A percentile compares a stretch with the other conserved stretches of the same genome.
Conservation (phyloP, 495 filamentous ascomycete species). For the Alectoria sarmentosa region DNA sequence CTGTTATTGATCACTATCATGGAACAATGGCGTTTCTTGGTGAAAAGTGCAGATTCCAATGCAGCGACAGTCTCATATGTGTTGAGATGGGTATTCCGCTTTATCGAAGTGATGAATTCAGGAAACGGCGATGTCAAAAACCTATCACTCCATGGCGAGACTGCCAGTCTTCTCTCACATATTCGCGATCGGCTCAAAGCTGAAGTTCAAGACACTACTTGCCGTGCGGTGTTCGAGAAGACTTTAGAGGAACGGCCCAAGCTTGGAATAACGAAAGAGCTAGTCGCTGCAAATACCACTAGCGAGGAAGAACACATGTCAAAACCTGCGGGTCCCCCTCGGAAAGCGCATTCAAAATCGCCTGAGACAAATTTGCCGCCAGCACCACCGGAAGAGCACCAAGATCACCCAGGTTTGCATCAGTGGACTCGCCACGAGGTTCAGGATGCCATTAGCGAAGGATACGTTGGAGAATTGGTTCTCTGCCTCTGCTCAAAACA, state of each 20-base stretch:
- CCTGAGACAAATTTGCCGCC: background rate
- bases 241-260: slow-evolving; percentile 18
- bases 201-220: slow-evolving; percentile 10
- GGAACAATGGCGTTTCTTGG: slow-evolving; percentile 71
- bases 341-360: background rate
- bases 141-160: background rate
- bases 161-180: slow-evolving; percentile 29
- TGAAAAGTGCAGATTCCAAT: slow-evolving; percentile 44
- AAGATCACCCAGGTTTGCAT: slow-evolving; percentile 51
- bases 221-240: slow-evolving; percentile 8
- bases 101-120: slow-evolving; percentile 21
- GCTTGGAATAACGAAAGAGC: background rate
- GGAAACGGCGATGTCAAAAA: background rate
- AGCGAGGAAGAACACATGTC: background rate
- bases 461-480: slow-evolving; percentile 57
- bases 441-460: slow-evolving; percentile 66
- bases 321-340: background rate
- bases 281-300: background rate
- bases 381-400: slow-evolving; percentile 27
- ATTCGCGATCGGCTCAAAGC: slow-evolving; percentile 29
- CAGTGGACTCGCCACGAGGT: slow-evolving; percentile 70
- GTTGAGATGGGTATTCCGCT: slow-evolving; percentile 49
- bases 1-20: slow-evolving; percentile 54
- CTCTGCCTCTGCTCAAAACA: slow-evolving; percentile 69
- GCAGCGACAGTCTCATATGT: slow-evolving; percentile 35